These are phyloP conservation scores for Erodium texanum DNA, from an alignment of 441 rosid genomes.

Conservation along the genomic window DNA sequence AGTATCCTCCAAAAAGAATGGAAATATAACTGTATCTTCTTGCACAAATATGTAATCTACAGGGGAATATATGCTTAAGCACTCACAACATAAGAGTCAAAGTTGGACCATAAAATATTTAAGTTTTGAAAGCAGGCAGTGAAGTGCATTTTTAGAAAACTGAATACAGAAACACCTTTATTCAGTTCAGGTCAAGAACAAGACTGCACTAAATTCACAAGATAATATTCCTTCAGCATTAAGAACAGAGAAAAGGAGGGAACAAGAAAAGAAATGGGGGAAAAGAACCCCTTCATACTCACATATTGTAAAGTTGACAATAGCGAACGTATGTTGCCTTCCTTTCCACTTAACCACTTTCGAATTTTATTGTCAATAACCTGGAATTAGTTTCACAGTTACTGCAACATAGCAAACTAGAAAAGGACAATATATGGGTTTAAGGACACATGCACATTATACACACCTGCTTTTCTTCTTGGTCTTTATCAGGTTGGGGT, in stretches of 20 bases:
- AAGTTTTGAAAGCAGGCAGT: neutral
- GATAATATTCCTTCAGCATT: neutral
- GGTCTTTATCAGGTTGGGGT: constrained; percentile 24
- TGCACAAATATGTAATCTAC: neutral
- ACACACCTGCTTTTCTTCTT: constrained; percentile 46
- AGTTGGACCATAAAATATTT: neutral
- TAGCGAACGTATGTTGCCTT: constrained; percentile 80
- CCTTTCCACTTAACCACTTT: constrained; percentile 80
- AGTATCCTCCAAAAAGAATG: neutral
- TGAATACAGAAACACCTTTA: constrained; percentile 1
- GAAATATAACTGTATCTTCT: neutral
- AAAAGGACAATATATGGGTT: constrained; percentile 11
- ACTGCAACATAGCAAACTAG: constrained; percentile 6
- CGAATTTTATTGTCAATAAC: constrained; percentile 52
- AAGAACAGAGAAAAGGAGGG: neutral
- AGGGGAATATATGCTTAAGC: neutral
- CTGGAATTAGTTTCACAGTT: constrained; percentile 27
- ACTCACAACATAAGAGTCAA: neutral
- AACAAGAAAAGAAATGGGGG: neutral
- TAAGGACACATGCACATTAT: constrained; percentile 3
- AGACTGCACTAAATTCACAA: neutral
- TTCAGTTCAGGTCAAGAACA: neutral
- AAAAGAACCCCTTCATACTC: constrained; percentile 26
- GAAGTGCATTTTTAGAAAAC: neutral
- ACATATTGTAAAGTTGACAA: constrained; percentile 86